These are phyloP conservation scores for Arabidopsis hybrid DNA, from an alignment of 441 rosid species.

Conservation along the genomic window DNA sequence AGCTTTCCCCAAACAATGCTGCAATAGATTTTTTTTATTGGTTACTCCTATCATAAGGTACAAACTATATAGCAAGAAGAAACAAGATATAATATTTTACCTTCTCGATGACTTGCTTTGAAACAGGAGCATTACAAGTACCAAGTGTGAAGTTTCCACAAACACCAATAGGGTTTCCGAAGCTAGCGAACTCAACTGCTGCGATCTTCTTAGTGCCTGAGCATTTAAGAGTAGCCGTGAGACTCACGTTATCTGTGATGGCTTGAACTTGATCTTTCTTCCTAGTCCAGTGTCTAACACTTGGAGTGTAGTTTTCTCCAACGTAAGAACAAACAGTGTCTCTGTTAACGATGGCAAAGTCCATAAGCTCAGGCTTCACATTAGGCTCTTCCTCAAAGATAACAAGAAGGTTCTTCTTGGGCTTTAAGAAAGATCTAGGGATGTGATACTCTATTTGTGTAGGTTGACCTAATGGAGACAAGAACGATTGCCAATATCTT, in stretches of 20 bases:
- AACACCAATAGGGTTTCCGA: slow-evolving; percentile 51
- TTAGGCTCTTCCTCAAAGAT: slow-evolving; percentile 57
- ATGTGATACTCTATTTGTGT: slow-evolving; percentile 69
- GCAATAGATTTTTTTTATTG: not conserved
- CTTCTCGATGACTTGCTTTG: slow-evolving; percentile 54
- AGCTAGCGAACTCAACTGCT: slow-evolving; percentile 55
- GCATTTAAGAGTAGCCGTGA: slow-evolving; percentile 49
- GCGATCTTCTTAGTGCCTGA: slow-evolving; percentile 43
- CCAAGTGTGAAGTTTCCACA: slow-evolving; percentile 52
- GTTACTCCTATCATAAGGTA: slow-evolving; percentile 11
- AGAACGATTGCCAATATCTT: slow-evolving; percentile 74
- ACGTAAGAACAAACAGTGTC: slow-evolving; percentile 53
- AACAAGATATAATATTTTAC: slow-evolving; percentile 9
- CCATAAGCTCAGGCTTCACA: slow-evolving; percentile 49
- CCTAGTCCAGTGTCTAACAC: slow-evolving; percentile 43
- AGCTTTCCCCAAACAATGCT: slow-evolving; percentile 75
- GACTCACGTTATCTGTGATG: slow-evolving; percentile 35
- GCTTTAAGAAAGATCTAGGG: slow-evolving; percentile 56
- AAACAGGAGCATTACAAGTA: slow-evolving; percentile 48
- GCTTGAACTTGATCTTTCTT: slow-evolving; percentile 35
- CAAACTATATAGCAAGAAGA: not conserved
- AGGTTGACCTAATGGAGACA: slow-evolving; percentile 71
- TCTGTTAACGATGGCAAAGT: slow-evolving; percentile 48
- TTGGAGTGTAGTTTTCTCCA: slow-evolving; percentile 44
- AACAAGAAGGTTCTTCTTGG: slow-evolving; percentile 51